Conservation (phyloP, 495 filamentous ascomycete species). For the Penicillium arizonense region DNA sequence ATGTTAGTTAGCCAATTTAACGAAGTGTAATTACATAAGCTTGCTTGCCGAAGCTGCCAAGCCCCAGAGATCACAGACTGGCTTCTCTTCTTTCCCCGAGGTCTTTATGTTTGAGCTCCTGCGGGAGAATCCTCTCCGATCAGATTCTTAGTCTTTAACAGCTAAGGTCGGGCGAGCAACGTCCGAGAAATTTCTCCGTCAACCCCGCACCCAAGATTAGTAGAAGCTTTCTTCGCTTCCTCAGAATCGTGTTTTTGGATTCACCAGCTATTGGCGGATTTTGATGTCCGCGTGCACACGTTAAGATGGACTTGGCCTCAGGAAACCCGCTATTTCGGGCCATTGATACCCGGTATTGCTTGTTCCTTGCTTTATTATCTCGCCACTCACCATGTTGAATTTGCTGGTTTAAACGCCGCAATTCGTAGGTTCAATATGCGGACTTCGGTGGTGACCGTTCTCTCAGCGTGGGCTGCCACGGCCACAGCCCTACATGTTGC, state of each 20-base stretch:
- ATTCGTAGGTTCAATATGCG: not conserved
- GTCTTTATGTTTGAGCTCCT: too few species aligned
- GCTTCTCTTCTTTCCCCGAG: too few species aligned
- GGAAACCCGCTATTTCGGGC: not conserved
- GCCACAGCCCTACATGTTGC: constrained; percentile 24
- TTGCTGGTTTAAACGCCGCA: not conserved
- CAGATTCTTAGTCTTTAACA: too few species aligned
- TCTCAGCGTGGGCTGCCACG: constrained; percentile 5
- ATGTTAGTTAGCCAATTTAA: too few species aligned
- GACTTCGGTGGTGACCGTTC: not conserved
- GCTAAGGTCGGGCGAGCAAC: constrained; percentile 12
- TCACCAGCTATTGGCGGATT: constrained; percentile 7
- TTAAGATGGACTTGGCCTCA: not conserved
- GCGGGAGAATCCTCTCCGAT: too few species aligned
- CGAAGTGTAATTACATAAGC: too few species aligned
- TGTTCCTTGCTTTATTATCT: too few species aligned
- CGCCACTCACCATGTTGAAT: too few species aligned
- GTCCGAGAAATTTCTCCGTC: constrained; percentile 20
- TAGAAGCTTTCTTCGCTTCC: not conserved
- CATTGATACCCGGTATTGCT: not conserved
- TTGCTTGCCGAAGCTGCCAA: too few species aligned
- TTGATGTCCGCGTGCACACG: not conserved
- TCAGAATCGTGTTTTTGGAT: not conserved
- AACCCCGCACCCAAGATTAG: constrained; percentile 19
- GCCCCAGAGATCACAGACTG: too few species aligned